Percentiles rank a stretch among this genome's conserved stretches.
Evolutionary conservation across 2,329 filamentous ascomycete genomes (phyloP).

Genomic region (Colletotrichum spinosum): DNA sequence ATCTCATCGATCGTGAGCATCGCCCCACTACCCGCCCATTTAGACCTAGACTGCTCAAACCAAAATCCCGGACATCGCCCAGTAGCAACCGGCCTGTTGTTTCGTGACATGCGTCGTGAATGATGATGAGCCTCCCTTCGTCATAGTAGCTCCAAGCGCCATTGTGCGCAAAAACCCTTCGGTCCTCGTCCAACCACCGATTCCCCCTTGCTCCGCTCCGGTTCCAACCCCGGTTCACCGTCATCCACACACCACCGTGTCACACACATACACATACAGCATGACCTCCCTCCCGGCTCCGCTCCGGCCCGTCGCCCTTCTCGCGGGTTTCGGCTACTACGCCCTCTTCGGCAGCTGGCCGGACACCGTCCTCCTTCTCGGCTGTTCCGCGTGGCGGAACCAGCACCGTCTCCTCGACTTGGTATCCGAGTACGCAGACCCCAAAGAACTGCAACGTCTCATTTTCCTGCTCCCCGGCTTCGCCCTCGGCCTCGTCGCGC

Average conservation of each 20-base stretch:
- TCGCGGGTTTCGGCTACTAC: slow-evolving; percentile 39
- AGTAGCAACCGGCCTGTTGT: too few species aligned
- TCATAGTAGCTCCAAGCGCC: slow-evolving; percentile 1
- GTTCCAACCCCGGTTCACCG: not conserved
- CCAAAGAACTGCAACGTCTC: not conserved
- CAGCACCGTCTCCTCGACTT: slow-evolving; percentile 1
- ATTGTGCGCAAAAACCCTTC: not conserved
- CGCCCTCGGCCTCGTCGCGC: slow-evolving; percentile 18
- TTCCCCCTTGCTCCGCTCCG: not conserved
- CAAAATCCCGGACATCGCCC: too few species aligned
- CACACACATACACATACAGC: not conserved
- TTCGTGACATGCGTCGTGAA: too few species aligned
- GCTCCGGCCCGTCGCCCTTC: slow-evolving; percentile 27
- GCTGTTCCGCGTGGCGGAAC: slow-evolving; percentile 41
- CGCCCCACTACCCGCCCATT: slow-evolving; percentile 31
- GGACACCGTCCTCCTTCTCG: slow-evolving; percentile 43
- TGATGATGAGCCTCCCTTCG: not conserved
- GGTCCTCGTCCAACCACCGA: not conserved
- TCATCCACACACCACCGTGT: not conserved
- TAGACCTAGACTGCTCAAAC: not conserved
- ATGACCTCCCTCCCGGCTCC: slow-evolving; percentile 22
- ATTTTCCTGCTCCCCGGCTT: slow-evolving; percentile 22
- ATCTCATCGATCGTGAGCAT: slow-evolving; percentile 30
- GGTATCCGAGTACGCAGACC: slow-evolving; percentile 5
- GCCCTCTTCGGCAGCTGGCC: slow-evolving; percentile 37